These are phyloP conservation scores for Dalechampia spathulata DNA, from an alignment of 441 rosid genomes.

Conservation along the genomic window DNA sequence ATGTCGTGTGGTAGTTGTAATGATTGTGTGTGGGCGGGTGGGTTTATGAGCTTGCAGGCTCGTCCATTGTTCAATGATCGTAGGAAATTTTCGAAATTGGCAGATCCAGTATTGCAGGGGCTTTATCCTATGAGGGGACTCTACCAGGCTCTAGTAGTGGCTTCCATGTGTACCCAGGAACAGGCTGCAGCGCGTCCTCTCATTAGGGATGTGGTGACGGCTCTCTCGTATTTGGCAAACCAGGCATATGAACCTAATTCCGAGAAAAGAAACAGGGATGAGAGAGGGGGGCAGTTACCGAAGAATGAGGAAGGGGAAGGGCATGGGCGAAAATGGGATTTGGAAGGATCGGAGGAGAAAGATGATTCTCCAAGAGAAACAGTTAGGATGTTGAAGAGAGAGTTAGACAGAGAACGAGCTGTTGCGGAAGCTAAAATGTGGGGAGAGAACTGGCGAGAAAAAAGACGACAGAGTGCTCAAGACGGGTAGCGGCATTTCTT, in stretches of 20 bases:
- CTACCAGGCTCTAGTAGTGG: slow-evolving; percentile 93
- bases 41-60: slow-evolving; percentile 42
- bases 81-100: slow-evolving; percentile 66
- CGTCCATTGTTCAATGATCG: slow-evolving; percentile 83
- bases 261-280: slow-evolving; percentile 52
- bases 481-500: no score
- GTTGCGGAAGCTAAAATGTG: slow-evolving; percentile 98
- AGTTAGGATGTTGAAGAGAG: slow-evolving; percentile 54
- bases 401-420: slow-evolving; percentile 76
- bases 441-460: slow-evolving; percentile 94
- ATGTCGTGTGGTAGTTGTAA: background rate
- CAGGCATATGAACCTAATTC: slow-evolving; percentile 65
- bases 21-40: slow-evolving; percentile 9
- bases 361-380: slow-evolving; percentile 85
- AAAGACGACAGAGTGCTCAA: slow-evolving; percentile 80
- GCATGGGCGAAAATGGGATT: slow-evolving; percentile 61
- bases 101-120: slow-evolving; percentile 73
- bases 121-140: slow-evolving; percentile 81
- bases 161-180: slow-evolving; percentile 97
- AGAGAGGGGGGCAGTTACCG: slow-evolving; percentile 49
- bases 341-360: slow-evolving; percentile 75
- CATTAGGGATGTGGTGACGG: slow-evolving; percentile 89
- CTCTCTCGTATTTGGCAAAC: slow-evolving; percentile 86
- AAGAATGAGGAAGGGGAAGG: slow-evolving; percentile 54
- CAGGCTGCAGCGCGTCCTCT: slow-evolving; percentile 94